Percentiles rank a stretch among this genome's conserved stretches.
Conservation (phyloP, 2,329 filamentous ascomycete species). For the Alternaria burnsii region DNA sequence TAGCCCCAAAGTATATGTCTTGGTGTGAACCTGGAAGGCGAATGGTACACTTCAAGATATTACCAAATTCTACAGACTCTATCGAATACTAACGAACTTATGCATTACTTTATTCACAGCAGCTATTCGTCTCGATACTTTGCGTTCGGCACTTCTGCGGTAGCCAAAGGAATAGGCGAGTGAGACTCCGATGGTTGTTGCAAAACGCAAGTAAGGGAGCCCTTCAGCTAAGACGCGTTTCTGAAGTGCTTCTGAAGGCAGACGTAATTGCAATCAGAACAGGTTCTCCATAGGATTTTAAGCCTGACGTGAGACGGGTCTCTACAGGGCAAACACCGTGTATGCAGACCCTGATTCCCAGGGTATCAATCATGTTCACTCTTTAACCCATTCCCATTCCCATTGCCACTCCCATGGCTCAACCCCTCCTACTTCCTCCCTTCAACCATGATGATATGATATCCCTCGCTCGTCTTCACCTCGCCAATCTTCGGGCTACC, state of each 20-base stretch:
- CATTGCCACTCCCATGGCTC: background rate
- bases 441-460: conserved; percentile 83
- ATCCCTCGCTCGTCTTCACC: conserved; percentile 77
- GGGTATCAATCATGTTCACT: background rate
- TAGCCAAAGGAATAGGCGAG: background rate
- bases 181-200: background rate
- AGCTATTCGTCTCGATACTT: background rate
- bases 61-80: background rate
- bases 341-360: background rate
- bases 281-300: background rate
- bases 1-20: background rate
- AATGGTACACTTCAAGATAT: background rate
- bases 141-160: background rate
- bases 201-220: background rate
- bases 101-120: background rate
- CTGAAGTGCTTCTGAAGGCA: background rate
- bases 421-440: conserved; percentile 60
- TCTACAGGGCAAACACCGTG: background rate
- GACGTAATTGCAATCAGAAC: background rate
- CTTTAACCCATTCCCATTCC: background rate
- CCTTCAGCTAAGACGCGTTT: background rate
- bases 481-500: conserved; percentile 71
- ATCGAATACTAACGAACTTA: background rate
- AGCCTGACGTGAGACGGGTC: no score
- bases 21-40: background rate